Base-by-base conservation (phyloP, 129 eudicot species). In the Rutidosis leptorrhynchoides region DNA sequence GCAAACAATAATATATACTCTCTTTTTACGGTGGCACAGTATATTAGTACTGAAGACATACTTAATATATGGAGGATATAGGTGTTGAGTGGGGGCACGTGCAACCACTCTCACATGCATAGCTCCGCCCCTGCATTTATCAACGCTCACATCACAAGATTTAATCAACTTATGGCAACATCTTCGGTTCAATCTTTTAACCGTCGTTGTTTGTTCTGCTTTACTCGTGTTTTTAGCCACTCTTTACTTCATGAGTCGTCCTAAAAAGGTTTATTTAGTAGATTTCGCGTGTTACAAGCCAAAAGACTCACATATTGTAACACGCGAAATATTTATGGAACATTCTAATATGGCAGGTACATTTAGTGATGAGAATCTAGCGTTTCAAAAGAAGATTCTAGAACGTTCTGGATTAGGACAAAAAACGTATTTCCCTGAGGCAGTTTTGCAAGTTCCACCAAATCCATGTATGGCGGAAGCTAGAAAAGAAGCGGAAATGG, bases 381-480 rank as follows among this genome's bases (percentile, higher is more conserved):
- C 79, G 4, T 84, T 84, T 58, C 81, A 80, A 56, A 16, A 74
- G 74, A 90, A 78, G 80, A 84, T 86, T n/a, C 30, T 90, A 4
- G 97, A 90, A 68, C 68, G 95, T 61, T 90, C 97, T 0, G 97
- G 97, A 4, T 55, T 90, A 33, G 97, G 97, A 0, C 87, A 90
- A 70, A 80, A 82, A 63, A 86, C 97, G 0, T 86, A 86, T 62
- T 82, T 86, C 65, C 97, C 97, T 0, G 91, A 82, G 52, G 88
- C 95, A 0, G 79, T 90, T 17, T 42, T 86, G 65, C 62, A 54
- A n/a, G 79, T 86, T 9, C 97, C 97, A 0, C 91, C 95, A 0
- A 79, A 84, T 26, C 84, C 88, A 7, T 77, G 83, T 61, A 82
- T 90, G 95, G 88, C 73, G 3, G 95, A 82, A 77, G 97, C 97